A percentile compares a stretch with the other conserved stretches of the same genome.
Conservation (phyloP, 2,329 filamentous ascomycete species). For the Clonostachys rhizophaga region DNA sequence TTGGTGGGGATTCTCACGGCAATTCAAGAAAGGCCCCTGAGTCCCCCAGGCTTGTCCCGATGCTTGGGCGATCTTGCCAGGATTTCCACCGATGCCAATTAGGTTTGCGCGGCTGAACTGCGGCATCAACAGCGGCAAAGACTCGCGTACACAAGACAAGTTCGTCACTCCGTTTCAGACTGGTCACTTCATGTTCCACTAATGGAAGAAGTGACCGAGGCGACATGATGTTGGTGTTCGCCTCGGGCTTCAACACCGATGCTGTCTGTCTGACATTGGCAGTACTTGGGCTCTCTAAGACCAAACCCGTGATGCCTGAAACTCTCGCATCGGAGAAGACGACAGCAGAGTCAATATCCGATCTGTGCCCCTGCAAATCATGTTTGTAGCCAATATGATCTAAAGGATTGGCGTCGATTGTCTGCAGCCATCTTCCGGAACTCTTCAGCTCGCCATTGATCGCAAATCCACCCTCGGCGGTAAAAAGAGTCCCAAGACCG, state of each 20-base stretch:
- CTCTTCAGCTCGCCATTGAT: neutral
- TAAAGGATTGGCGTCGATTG: neutral
- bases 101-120: no score
- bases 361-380: no score
- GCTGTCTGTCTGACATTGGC: neutral
- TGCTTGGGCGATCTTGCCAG: no score
- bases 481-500: constrained; percentile 1
- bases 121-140: no score
- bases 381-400: no score
- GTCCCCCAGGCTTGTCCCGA: no score
- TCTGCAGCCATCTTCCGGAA: neutral
- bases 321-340: constrained; percentile 4
- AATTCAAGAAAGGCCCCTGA: no score
- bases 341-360: neutral
- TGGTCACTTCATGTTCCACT: neutral
- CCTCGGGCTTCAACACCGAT: constrained; percentile 5
- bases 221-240: constrained; percentile 10
- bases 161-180: no score
- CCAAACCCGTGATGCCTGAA: constrained; percentile 4
- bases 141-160: no score
- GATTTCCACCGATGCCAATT: no score
- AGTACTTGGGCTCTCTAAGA: neutral
- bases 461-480: constrained; percentile 9
- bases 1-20: no score
- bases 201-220: constrained; percentile 54